Evolutionary conservation across 164 flowering plant species (phyloP), one percentile per base, ranked within the genome.

Genomic region (Magnolia officinalis): DNA sequence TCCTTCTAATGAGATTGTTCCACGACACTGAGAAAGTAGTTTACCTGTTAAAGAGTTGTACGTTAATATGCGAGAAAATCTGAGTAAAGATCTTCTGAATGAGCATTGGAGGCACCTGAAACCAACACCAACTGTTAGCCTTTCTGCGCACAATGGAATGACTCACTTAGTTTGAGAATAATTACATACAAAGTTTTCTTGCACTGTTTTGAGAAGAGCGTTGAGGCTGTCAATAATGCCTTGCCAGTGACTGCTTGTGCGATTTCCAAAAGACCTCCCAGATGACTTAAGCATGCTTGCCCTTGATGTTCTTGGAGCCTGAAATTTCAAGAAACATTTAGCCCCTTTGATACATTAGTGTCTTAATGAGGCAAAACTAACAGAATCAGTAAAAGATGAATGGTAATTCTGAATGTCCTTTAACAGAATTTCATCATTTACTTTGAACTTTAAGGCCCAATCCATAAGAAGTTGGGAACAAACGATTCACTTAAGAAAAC

Each of bases 291-390:
- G 84, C 63, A 82, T 89, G 77, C 74, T 80, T 80, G 92, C 91
- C 83, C 90, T 90, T 59, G 97, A 88, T 72, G 94, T 88, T 83
- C 97, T 89, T 78, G 98, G 98, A 78, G 97, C 99, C 99, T 96
- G 75, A 14, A 72, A 68, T 72, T 72, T 52, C 65, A 81, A 14
- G 50, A 45, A 16, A 16, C 61, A 55, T 55, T 55, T 55, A 55
- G 45, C 61, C 61, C 61, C 13, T 55, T 16, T 16, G 14, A 37
- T 37, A 37, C 45, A 37, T 37, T 37, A 37, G 45, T 37, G 45
- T 37, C 45, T 37, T 37, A 37, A 37, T 37, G 45, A 37, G 45
- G 45, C 45, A 37, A 37, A 37, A 55, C 61, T 11, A 16, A 55
- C 61, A 55, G 61, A 55, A 55, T 16, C 61, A 55, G 45, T 37